A percentile compares a stretch with the other conserved stretches of the same genome.
phyloP scores from a whole-genome alignment of 1,284 basidiomycete species.

The Ustilago tritici region DNA sequence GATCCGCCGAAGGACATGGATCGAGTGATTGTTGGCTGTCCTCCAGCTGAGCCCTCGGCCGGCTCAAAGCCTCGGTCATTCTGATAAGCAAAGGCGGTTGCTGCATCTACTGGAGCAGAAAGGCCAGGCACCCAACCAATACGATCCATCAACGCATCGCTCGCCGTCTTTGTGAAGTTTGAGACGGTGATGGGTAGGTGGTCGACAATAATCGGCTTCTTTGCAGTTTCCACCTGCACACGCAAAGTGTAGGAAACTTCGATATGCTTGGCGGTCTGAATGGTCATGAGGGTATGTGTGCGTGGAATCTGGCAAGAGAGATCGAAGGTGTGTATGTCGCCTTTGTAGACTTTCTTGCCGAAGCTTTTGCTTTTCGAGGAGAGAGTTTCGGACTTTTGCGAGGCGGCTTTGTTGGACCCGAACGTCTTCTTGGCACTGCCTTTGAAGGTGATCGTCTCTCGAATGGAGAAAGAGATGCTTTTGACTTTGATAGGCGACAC shows the following conservation, averaged over 20 bases:
- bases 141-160: constrained; percentile 40
- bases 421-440: constrained; percentile 49
- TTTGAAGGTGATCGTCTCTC: constrained; percentile 65
- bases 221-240: constrained; percentile 62
- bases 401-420: constrained; percentile 42
- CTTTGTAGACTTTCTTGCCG: constrained; percentile 66
- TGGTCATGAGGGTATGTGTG: constrained; percentile 63
- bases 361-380: constrained; percentile 57
- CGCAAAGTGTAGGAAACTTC: constrained; percentile 66
- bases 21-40: constrained; percentile 31
- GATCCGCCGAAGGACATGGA: constrained; percentile 47
- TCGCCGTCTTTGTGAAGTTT: constrained; percentile 49
- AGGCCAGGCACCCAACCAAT: constrained; percentile 66
- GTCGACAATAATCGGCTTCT: constrained; percentile 65
- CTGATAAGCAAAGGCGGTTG: background rate
- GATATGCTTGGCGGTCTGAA: constrained; percentile 67
- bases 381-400: constrained; percentile 58
- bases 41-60: constrained; percentile 7
- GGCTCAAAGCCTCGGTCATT: constrained; percentile 6
- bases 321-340: constrained; percentile 64
- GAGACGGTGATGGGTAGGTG: constrained; percentile 65
- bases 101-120: constrained; percentile 33
- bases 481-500: constrained; percentile 63
- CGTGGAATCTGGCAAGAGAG: constrained; percentile 59
- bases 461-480: constrained; percentile 54